A percentile compares a stretch with the other conserved stretches of the same genome.
Evolutionary conservation across 1,139 yeast genomes (phyloP).

Genomic region (Petasospora fabianii): DNA sequence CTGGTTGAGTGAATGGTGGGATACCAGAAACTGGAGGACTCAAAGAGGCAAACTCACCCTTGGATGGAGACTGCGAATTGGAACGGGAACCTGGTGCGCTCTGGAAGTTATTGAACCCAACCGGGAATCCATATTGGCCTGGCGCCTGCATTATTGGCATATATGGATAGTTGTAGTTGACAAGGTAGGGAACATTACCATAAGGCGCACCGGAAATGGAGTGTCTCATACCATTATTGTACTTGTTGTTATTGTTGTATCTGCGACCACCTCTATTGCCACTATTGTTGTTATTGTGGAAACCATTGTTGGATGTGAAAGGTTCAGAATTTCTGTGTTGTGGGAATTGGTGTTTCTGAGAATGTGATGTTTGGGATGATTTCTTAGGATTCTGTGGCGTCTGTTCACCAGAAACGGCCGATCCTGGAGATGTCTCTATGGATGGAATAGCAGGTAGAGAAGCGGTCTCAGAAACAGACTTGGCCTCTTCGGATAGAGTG

Average conservation of each 20-base stretch:
- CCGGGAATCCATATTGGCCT: slow-evolving; percentile 9
- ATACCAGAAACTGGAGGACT: slow-evolving; percentile 6
- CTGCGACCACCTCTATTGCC: slow-evolving; percentile 13
- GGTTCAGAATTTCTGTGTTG: slow-evolving; percentile 26
- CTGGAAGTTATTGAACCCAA: slow-evolving; percentile 2
- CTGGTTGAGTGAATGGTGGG: slow-evolving; percentile 12
- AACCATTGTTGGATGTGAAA: slow-evolving; percentile 6
- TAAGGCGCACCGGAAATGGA: slow-evolving; percentile 19
- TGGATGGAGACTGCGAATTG: slow-evolving; percentile 18
- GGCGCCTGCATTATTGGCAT: slow-evolving; percentile 8
- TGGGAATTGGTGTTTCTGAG: slow-evolving; percentile 2
- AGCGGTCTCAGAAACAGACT: neutral
- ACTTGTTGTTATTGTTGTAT: slow-evolving; percentile 10
- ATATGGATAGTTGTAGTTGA: slow-evolving; percentile 15
- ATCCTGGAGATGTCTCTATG: neutral
- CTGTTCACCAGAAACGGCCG: no score
- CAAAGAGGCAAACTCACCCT: slow-evolving; percentile 9
- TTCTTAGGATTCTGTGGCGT: no score
- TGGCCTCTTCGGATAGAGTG: neutral
- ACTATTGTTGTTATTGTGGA: slow-evolving; percentile 1
- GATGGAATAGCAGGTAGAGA: neutral
- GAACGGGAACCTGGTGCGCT: slow-evolving; percentile 18
- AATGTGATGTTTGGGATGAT: neutral
- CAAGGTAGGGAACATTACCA: slow-evolving; percentile 11
- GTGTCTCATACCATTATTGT: slow-evolving; percentile 20